These are phyloP conservation scores for Cryptococcus sp. DNA, from an alignment of 1,284 basidiomycete species.

Conservation along the genomic window DNA sequence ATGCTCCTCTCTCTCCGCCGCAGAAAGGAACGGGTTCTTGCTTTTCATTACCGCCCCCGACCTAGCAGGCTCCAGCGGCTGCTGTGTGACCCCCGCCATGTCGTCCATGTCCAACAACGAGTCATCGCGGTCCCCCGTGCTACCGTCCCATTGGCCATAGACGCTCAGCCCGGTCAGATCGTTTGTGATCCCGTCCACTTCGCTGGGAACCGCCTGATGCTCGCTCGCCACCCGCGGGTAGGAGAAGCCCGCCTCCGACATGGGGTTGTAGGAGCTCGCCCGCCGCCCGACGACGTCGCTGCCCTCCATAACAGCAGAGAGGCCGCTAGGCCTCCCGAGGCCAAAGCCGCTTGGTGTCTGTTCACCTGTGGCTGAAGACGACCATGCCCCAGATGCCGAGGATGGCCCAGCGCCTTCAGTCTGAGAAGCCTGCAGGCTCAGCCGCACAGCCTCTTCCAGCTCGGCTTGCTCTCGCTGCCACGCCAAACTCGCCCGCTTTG, in stretches of 20 bases:
- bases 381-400: neutral
- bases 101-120: constrained; percentile 17
- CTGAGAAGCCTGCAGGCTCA: constrained; percentile 34
- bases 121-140: neutral
- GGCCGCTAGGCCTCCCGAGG: no score
- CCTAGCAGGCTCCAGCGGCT: constrained; percentile 18
- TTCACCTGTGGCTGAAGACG: no score
- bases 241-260: no score
- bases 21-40: constrained; percentile 56
- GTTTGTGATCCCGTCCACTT: neutral
- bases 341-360: no score
- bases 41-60: constrained; percentile 33
- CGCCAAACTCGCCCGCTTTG: constrained; percentile 31
- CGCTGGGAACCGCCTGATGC: no score
- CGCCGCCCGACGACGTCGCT: no score
- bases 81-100: constrained; percentile 1
- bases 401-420: constrained; percentile 8
- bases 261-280: no score
- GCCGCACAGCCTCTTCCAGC: constrained; percentile 38
- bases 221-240: no score
- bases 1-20: constrained; percentile 60
- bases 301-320: no score
- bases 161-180: constrained; percentile 15
- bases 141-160: constrained; percentile 7
- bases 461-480: constrained; percentile 39